Conservation (phyloP, 331 rosid species). For the Saraca asoca region DNA sequence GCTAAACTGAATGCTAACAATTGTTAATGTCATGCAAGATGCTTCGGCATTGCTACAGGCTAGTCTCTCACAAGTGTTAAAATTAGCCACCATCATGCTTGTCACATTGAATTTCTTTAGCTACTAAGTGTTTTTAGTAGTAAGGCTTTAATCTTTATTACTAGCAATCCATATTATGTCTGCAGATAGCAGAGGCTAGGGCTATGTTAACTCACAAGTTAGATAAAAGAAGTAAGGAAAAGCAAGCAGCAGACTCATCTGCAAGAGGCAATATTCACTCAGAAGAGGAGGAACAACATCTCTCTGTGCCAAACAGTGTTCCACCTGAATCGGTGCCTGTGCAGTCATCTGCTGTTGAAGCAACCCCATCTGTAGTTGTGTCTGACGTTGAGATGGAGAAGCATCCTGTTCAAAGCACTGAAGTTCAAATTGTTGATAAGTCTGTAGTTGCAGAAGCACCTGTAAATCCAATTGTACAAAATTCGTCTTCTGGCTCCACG, state of each 20-base stretch:
- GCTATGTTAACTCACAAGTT: conserved; percentile 61
- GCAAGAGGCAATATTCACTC: conserved; percentile 24
- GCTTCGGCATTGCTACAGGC: neutral
- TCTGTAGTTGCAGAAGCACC: conserved; percentile 61
- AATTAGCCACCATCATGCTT: conserved; percentile 18
- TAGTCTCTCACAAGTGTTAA: conserved; percentile 1
- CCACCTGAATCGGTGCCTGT: conserved; percentile 46
- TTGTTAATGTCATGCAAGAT: neutral
- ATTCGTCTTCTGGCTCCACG: conserved; percentile 44
- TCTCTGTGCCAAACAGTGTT: conserved; percentile 52
- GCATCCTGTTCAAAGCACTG: conserved; percentile 52
- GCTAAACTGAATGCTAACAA: conserved; percentile 2
- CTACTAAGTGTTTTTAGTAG: conserved; percentile 9
- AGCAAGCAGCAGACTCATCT: conserved; percentile 50
- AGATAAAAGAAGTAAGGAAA: conserved; percentile 46
- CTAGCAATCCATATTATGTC: conserved; percentile 22
- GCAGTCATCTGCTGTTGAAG: conserved; percentile 44
- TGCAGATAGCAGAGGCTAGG: conserved; percentile 82
- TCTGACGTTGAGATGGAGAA: conserved; percentile 61
- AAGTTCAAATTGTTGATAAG: conserved; percentile 57
- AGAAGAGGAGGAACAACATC: conserved; percentile 59
- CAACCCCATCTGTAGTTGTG: conserved; percentile 35
- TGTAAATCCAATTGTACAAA: conserved; percentile 31
- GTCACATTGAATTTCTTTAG: conserved; percentile 6
- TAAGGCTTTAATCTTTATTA: conserved; percentile 6